These are phyloP conservation scores for Penicillium crustosum DNA, from an alignment of 2,329 filamentous ascomycete genomes.

Conservation along the genomic window DNA sequence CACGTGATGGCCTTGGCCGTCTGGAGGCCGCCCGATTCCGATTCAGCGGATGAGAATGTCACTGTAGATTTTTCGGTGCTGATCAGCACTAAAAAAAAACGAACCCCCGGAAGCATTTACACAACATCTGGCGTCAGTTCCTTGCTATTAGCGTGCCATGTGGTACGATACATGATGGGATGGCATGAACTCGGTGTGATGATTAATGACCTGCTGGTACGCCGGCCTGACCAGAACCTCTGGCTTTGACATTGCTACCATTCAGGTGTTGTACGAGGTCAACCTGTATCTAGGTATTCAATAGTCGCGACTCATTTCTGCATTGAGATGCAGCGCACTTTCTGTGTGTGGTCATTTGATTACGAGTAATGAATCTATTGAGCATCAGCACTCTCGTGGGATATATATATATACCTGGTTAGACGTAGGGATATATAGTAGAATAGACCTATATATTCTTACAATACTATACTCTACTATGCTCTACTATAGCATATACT, in stretches of 20 bases:
- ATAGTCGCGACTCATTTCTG: conserved; percentile 11
- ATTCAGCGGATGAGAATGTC: conserved; percentile 58
- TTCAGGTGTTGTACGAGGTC: conserved; percentile 3
- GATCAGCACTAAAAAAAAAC: conserved; percentile 12
- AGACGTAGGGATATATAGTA: neutral
- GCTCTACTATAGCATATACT: neutral
- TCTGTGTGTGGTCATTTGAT: conserved; percentile 7
- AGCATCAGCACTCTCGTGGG: neutral
- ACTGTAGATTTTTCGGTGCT: conserved; percentile 17
- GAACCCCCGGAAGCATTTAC: conserved; percentile 22
- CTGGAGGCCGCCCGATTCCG: conserved; percentile 85
- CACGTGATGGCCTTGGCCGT: conserved; percentile 82
- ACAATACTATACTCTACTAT: neutral
- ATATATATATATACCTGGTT: neutral
- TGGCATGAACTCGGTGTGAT: conserved; percentile 22
- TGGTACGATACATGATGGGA: conserved; percentile 19
- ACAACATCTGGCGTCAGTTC: conserved; percentile 25
- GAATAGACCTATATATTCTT: neutral
- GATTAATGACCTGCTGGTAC: conserved; percentile 25
- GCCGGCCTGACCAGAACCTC: conserved; percentile 12
- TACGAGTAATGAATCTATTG: conserved; percentile 13
- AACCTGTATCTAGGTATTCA: conserved; percentile 8
- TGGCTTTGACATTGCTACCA: conserved; percentile 10
- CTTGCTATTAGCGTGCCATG: conserved; percentile 22
- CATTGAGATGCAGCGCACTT: conserved; percentile 8